Conservation (phyloP, 2,329 filamentous ascomycete genomes). For the Paracoccidioides lutzii region DNA sequence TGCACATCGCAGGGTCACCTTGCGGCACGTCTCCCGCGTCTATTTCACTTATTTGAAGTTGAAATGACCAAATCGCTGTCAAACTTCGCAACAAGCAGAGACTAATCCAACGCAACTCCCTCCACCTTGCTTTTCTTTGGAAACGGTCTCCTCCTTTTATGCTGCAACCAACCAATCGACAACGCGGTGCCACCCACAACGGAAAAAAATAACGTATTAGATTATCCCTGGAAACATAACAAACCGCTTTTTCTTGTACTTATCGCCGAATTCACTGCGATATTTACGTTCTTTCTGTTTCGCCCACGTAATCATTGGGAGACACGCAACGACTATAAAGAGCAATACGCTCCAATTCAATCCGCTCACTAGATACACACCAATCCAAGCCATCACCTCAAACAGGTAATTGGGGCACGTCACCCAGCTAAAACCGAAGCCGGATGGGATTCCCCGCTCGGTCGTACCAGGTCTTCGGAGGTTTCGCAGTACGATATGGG, state of each 20-base stretch:
- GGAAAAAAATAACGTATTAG: slow-evolving; percentile 28
- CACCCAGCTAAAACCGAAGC: slow-evolving; percentile 71
- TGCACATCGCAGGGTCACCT: too few species aligned
- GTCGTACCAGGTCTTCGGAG: slow-evolving; percentile 69
- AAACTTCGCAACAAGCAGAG: background rate
- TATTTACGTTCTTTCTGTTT: slow-evolving; percentile 85
- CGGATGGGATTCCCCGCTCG: slow-evolving; percentile 75
- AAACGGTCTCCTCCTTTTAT: background rate
- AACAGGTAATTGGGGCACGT: slow-evolving; percentile 98
- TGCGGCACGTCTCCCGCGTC: too few species aligned
- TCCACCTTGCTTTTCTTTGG: background rate
- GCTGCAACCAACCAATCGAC: background rate
- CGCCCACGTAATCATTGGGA: slow-evolving; percentile 79
- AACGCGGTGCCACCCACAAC: background rate
- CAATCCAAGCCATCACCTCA: slow-evolving; percentile 75
- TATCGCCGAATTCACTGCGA: slow-evolving; percentile 78
- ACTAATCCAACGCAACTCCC: background rate
- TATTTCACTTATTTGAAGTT: too few species aligned
- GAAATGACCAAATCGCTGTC: background rate
- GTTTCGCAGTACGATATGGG: slow-evolving; percentile 65
- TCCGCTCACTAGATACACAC: slow-evolving; percentile 65
- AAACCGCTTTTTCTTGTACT: slow-evolving; percentile 89
- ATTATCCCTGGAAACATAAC: slow-evolving; percentile 68
- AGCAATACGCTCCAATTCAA: slow-evolving; percentile 60
- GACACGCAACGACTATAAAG: slow-evolving; percentile 60